Base-by-base conservation (phyloP, 1,139 yeast species). In the Nakaseomyces glabratus region DNA sequence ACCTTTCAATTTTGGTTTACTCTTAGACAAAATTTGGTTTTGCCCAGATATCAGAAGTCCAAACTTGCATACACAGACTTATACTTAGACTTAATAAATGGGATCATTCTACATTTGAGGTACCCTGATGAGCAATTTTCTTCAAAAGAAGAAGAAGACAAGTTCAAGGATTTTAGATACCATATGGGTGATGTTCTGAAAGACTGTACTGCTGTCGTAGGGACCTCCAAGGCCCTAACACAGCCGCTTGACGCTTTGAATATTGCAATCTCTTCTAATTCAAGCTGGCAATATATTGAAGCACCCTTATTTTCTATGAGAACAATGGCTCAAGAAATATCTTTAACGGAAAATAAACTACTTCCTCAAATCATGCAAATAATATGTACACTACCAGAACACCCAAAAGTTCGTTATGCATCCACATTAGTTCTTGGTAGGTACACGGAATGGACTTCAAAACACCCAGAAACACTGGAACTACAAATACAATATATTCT, bases 151-250 rank as follows among this genome's bases (percentile, higher is more conserved):
- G 82, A 76, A 39, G 95, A 86, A 55, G 99, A 90, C 52, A 84
- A 84, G 56, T 93, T 93, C 57, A 78, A 84, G 51, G 93, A 85
- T 37, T 90, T 88, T 60, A 69, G 99, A 50, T 93, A 90, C 59
- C 95, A 86, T 43, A 84, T 90, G 82, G 97, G 97, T 20, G 97
- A 90, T 56, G 95, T 90, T 9, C 65, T 93, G 43, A 93, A 90
- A 54, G 95, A 88, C 56, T 86, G 97, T 60, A 84, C 96, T 48
- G 82, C 84, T 1, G 88, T 90, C 2, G 76, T 84, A 26, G 97
- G 97, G 0, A 70, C 93, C 2, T 62, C 73, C 4, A 65, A 60
- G 28, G 86, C 95, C 0, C 64, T 93, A 22, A 60, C 52, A 45
- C 52, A 62, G 33, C 66, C 68, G 10, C 52, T 52, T 23, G 42